phyloP scores from a whole-genome alignment of 2,329 filamentous ascomycete genomes.

The Arthroderma uncinatum region DNA sequence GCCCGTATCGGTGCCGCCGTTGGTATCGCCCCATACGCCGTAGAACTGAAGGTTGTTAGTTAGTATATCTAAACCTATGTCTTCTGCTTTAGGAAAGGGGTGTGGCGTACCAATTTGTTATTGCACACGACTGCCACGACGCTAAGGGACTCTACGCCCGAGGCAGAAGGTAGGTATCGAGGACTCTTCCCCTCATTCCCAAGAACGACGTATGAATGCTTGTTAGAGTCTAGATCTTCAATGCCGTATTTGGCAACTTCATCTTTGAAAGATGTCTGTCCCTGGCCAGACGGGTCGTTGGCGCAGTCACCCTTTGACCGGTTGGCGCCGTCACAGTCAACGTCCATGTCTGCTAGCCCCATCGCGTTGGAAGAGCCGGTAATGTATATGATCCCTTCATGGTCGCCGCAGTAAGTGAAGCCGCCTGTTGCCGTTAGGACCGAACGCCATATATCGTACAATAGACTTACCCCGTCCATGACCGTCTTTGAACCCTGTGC shows the following conservation, averaged over 20 bases:
- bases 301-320: neutral
- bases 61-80: no score
- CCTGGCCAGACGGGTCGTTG: slow-evolving; percentile 9
- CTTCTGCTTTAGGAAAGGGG: no score
- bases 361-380: slow-evolving; percentile 9
- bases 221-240: slow-evolving; percentile 19
- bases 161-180: slow-evolving; percentile 33
- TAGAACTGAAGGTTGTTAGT: slow-evolving; percentile 34
- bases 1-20: slow-evolving; percentile 46
- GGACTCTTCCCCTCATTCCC: slow-evolving; percentile 17
- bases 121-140: slow-evolving; percentile 47
- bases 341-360: slow-evolving; percentile 15
- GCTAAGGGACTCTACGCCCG: slow-evolving; percentile 42
- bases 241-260: slow-evolving; percentile 12
- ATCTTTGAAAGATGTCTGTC: slow-evolving; percentile 12
- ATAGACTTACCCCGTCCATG: no score
- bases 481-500: neutral
- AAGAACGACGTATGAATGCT: slow-evolving; percentile 20
- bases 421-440: neutral
- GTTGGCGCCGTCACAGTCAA: slow-evolving; percentile 15
- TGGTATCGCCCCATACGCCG: slow-evolving; percentile 50
- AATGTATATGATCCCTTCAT: slow-evolving; percentile 10
- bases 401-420: slow-evolving; percentile 12
- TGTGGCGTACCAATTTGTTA: slow-evolving; percentile 34
- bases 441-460: neutral